Conservation (phyloP, 1,139 yeast genomes). For the Candida sp. region DNA sequence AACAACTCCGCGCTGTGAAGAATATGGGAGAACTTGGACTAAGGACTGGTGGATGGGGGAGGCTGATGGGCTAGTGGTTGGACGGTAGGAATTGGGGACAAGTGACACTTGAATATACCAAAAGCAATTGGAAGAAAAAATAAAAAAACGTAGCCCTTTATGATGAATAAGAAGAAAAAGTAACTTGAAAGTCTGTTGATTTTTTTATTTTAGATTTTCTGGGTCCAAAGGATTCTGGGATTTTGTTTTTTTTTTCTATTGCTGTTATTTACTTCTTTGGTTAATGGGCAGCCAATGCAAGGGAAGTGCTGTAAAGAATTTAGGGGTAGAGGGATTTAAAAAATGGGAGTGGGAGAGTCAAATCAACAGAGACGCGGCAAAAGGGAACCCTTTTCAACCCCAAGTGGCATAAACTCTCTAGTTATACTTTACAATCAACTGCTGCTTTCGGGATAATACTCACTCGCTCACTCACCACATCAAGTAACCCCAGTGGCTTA, state of each 20-base stretch:
- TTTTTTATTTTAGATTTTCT: not conserved
- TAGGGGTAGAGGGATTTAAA: not conserved
- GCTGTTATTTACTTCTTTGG: not conserved
- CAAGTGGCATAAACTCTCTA: no score
- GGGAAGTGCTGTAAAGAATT: not conserved
- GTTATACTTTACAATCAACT: no score
- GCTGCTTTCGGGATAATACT: no score
- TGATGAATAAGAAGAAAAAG: no score
- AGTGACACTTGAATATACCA: no score
- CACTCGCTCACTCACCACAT: no score
- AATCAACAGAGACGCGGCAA: not conserved
- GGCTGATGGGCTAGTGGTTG: not conserved
- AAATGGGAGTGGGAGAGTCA: not conserved
- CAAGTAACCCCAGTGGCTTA: no score
- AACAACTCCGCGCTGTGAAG: not conserved
- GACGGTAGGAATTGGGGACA: no score
- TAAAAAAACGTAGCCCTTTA: no score
- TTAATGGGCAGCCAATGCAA: not conserved
- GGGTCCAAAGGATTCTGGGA: not conserved
- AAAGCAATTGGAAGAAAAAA: no score
- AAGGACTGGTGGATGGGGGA: no score
- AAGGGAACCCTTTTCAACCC: not conserved
- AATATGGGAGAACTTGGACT: no score
- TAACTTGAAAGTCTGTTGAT: slow-evolving; percentile 3
- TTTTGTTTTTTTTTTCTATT: not conserved